Conservation (phyloP, 2,329 filamentous ascomycete species). For the Aspergillus jensenii region DNA sequence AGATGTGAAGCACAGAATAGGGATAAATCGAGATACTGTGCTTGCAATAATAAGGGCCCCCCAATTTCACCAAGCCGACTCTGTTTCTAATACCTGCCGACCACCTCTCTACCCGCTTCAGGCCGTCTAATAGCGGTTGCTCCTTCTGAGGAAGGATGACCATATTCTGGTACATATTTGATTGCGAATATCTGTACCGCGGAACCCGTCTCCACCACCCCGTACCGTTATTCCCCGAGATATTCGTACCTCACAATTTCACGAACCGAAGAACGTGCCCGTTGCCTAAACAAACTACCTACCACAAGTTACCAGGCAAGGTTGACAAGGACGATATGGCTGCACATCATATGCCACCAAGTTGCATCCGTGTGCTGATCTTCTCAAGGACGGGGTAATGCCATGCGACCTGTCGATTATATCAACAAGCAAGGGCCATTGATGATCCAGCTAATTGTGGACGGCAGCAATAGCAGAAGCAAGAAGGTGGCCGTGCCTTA, state of each 20-base stretch:
- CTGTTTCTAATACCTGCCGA: too few species aligned
- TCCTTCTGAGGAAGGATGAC: too few species aligned
- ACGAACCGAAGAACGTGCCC: not conserved
- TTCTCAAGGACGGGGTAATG: not conserved
- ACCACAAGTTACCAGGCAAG: not conserved
- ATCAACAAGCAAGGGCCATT: not conserved
- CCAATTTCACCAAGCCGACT: too few species aligned
- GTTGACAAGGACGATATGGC: not conserved
- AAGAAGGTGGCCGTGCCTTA: not conserved
- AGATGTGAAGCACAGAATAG: too few species aligned
- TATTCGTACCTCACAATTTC: not conserved
- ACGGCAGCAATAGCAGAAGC: not conserved
- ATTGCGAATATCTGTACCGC: too few species aligned
- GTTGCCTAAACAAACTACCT: not conserved
- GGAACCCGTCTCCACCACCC: not conserved
- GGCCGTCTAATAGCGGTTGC: too few species aligned
- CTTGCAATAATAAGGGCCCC: too few species aligned
- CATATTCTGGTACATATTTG: too few species aligned
- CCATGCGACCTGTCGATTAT: not conserved
- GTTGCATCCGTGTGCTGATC: not conserved
- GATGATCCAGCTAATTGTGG: not conserved
- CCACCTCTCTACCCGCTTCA: too few species aligned
- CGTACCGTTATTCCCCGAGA: not conserved
- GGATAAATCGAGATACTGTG: too few species aligned
- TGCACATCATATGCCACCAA: not conserved